Conservation (phyloP, 768 basidiomycete species). For the Cantharellus cinnabarinus region DNA sequence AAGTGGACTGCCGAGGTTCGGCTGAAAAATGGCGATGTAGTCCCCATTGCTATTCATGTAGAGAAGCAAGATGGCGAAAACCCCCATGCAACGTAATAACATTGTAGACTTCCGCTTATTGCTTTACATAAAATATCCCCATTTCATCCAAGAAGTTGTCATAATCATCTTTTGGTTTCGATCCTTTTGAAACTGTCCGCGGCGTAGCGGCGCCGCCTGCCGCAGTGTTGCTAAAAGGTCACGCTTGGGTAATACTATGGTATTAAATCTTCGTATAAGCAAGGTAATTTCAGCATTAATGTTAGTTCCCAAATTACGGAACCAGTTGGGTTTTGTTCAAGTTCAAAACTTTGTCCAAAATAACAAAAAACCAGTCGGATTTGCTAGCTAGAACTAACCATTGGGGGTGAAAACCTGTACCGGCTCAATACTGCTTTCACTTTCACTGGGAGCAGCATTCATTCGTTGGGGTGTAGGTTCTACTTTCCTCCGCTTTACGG, state of each 20-base stretch:
- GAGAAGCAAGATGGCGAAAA: background rate
- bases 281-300: too few relatives aligned
- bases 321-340: too few relatives aligned
- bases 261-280: too few relatives aligned
- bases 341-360: too few relatives aligned
- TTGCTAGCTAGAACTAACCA: constrained; percentile 1
- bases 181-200: background rate
- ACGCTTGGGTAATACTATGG: background rate
- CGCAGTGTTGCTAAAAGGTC: constrained; percentile 6
- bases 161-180: constrained; percentile 6
- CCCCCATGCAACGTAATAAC: too few relatives aligned
- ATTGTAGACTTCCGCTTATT: background rate
- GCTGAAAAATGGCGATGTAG: constrained; percentile 5
- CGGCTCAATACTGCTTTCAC: background rate
- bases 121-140: constrained; percentile 4
- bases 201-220: background rate
- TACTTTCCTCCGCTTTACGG: constrained; percentile 54
- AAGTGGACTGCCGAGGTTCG: constrained; percentile 1
- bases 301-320: too few relatives aligned
- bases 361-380: background rate
- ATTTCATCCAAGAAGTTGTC: constrained; percentile 5
- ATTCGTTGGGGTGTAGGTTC: background rate
- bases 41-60: constrained; percentile 3
- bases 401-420: background rate
- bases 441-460: background rate